Evolutionary conservation across 2,329 filamentous ascomycete species (phyloP), one percentile per base, ranked within the genome.

Genomic region (Beauveria brongniartii): DNA sequence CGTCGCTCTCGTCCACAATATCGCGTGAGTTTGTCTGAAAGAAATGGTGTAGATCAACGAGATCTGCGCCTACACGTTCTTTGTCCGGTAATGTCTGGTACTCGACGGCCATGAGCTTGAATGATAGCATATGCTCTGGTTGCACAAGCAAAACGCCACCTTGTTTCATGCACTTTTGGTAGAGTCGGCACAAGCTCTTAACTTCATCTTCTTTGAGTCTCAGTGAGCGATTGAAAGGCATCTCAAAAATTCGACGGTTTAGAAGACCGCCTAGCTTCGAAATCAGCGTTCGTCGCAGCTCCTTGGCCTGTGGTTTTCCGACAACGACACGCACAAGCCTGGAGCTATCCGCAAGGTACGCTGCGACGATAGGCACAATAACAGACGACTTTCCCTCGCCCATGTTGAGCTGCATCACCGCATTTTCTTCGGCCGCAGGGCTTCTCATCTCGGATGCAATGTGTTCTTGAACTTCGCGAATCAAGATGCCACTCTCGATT

Each of bases 311-410:
- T 0, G 87, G 78, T 63, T 87, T 88, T 0, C 80, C 78, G 0
- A 89, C 83, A 1, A 90, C 69, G 0, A 89, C 77, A 3, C 85
- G 74, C 0, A 82, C 80, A 0, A 90, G 71, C 3, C 70, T 75
- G 0, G 69, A 65, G 0, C 75, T 73, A 55, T 89, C 74, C 0
- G 83, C 82, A 0, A 88, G 69, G 0, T 75, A 70, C 0, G 80
- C 72, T 0, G 82, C 81, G 0, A 87, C 80, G 47, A 88, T 85
- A 0, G 87, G 87, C 0, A 87, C 77, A 55, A 92, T 90, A 1
- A 89, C 82, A 0, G 86, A 87, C 0, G 84, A 85, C 64, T 90
- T 90, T 0, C 87, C 87, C 66, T 88, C 81, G 0, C 87, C 87
- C 86, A 90, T 90, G 64, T 88, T 89, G 2, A 90, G 69, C 65